Percentiles rank a stretch among this genome's conserved stretches.
Conservation (phyloP, 2,329 filamentous ascomycete species). For the Diaporthe australafricana region DNA sequence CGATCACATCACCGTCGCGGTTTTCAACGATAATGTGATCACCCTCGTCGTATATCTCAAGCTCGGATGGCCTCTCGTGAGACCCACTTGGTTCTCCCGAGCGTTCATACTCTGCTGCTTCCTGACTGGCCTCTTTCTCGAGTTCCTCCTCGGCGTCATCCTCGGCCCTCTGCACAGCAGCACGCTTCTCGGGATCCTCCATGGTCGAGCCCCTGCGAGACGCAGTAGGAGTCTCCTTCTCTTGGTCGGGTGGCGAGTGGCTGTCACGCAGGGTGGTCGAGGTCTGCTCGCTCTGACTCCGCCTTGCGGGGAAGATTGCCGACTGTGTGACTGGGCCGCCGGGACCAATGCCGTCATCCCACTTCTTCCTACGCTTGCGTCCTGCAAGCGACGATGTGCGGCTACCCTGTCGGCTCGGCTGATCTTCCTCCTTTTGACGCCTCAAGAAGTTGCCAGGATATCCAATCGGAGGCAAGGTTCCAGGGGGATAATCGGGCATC, state of each 20-base stretch:
- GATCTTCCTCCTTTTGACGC: conserved; percentile 82
- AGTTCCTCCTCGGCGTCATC: conserved; percentile 41
- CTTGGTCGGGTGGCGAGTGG: conserved; percentile 37
- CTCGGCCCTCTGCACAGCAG: conserved; percentile 41
- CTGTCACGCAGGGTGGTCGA: conserved; percentile 36
- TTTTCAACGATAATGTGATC: conserved; percentile 85
- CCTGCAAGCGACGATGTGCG: conserved; percentile 70
- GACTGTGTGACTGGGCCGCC: conserved; percentile 92
- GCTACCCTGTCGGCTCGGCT: conserved; percentile 62
- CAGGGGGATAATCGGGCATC: conserved; percentile 71
- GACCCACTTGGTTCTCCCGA: neutral
- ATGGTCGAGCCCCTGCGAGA: conserved; percentile 37
- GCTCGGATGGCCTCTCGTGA: conserved; percentile 36
- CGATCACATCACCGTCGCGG: conserved; percentile 85
- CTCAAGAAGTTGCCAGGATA: conserved; percentile 82
- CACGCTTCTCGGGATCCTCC: conserved; percentile 43
- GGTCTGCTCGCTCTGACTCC: conserved; percentile 43
- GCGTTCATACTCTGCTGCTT: conserved; percentile 18
- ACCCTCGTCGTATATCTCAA: conserved; percentile 86
- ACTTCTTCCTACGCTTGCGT: conserved; percentile 74
- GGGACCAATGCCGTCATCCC: conserved; percentile 78
- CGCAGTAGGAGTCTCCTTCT: conserved; percentile 42
- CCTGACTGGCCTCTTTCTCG: conserved; percentile 42
- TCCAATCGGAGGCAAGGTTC: conserved; percentile 77
- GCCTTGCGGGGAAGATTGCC: conserved; percentile 80